Evolutionary conservation across 2,329 filamentous ascomycete genomes (phyloP).

Genomic region (Lecanosticta acicola): DNA sequence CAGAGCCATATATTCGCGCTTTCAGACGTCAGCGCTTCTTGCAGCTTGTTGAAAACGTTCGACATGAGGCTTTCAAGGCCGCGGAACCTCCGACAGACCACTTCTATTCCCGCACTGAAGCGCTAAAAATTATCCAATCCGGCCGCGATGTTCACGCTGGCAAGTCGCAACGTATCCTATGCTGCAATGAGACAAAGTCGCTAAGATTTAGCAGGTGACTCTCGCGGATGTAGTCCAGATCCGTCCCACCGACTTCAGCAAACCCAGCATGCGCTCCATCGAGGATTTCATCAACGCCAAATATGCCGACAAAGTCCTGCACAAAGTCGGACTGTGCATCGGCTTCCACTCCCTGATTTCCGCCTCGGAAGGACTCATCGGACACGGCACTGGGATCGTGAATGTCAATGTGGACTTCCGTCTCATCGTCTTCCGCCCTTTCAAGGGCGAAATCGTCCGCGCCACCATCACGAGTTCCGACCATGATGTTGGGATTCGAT

Average conservation of each 20-base stretch:
- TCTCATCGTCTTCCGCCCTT: constrained; percentile 87
- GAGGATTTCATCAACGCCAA: constrained; percentile 97
- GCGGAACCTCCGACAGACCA: no score
- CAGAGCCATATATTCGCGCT: no score
- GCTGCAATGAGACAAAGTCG: not conserved
- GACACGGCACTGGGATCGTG: constrained; percentile 83
- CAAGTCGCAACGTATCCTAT: not conserved
- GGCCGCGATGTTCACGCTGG: constrained; percentile 14
- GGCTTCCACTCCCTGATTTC: constrained; percentile 87
- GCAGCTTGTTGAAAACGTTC: no score
- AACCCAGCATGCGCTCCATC: constrained; percentile 74
- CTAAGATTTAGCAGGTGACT: constrained; percentile 60
- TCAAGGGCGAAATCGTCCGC: constrained; percentile 86
- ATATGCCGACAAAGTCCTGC: constrained; percentile 92
- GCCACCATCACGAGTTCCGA: constrained; percentile 78
- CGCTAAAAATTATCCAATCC: not conserved
- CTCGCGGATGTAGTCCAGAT: constrained; percentile 94
- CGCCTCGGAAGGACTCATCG: constrained; percentile 87
- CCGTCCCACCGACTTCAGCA: constrained; percentile 78
- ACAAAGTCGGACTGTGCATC: constrained; percentile 89
- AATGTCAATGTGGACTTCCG: constrained; percentile 97
- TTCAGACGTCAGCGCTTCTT: no score
- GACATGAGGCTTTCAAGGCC: no score
- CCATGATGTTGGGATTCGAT: constrained; percentile 49
- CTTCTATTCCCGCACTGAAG: no score